These are phyloP conservation scores for Nitzschia sp. DNA, from an alignment of 108 stramenopile species.

Conservation along the genomic window DNA sequence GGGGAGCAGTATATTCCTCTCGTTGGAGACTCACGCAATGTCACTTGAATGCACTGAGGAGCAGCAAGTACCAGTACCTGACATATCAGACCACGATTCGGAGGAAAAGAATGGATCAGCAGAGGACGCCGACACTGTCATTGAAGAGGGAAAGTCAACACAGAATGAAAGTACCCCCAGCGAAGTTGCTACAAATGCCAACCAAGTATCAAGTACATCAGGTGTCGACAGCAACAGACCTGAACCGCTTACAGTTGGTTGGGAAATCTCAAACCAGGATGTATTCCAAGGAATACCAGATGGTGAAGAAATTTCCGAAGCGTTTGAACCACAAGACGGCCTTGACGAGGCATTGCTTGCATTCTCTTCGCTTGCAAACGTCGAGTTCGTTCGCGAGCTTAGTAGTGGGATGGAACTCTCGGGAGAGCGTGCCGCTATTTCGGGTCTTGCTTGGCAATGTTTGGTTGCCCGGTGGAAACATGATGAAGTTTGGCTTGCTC, in stretches of 20 bases:
- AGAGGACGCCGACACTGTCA: too few relatives aligned
- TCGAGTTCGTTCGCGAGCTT: constrained; percentile 24
- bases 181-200: background rate
- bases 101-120: too few relatives aligned
- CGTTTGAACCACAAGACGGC: constrained; percentile 8
- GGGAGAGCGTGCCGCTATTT: constrained; percentile 4
- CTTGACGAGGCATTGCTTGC: constrained; percentile 31
- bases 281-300: constrained; percentile 27
- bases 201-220: constrained; percentile 7
- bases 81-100: too few relatives aligned
- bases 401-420: constrained; percentile 2
- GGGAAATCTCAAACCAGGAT: constrained; percentile 18
- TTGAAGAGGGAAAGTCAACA: too few relatives aligned
- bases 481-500: constrained; percentile 36
- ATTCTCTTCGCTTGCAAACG: constrained; percentile 35
- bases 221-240: constrained; percentile 4
- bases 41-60: too few relatives aligned
- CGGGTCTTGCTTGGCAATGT: constrained; percentile 25
- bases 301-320: constrained; percentile 34
- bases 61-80: too few relatives aligned
- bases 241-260: constrained; percentile 14
- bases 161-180: too few relatives aligned
- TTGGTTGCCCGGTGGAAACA: constrained; percentile 47
- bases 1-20: too few relatives aligned
- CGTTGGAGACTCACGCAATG: too few relatives aligned